phyloP scores from a whole-genome alignment of 495 filamentous ascomycete genomes.

The Talaromyces adpressus region DNA sequence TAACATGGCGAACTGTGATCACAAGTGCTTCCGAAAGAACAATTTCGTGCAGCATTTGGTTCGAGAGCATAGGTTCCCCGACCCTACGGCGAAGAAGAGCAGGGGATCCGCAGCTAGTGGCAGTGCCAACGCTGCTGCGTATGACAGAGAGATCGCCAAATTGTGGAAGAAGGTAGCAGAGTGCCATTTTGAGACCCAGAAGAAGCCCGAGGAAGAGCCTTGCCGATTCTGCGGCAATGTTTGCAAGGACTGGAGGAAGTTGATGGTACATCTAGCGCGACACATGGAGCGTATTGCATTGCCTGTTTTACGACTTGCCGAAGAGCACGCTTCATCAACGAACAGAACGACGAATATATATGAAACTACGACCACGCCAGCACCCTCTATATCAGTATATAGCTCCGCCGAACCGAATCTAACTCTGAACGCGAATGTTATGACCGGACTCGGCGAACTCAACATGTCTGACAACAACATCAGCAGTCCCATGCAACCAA shows the following conservation, averaged over 20 bases:
- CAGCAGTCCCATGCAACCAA: background rate
- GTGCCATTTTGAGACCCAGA: constrained; percentile 65
- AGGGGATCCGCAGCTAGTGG: constrained; percentile 23
- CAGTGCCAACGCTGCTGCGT: constrained; percentile 41
- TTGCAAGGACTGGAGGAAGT: constrained; percentile 85
- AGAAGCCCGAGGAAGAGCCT: constrained; percentile 65
- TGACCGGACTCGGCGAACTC: background rate
- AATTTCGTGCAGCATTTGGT: constrained; percentile 95
- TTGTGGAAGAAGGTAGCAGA: constrained; percentile 74
- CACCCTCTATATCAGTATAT: constrained; percentile 2
- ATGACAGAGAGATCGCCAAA: constrained; percentile 45
- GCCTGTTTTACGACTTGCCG: constrained; percentile 70
- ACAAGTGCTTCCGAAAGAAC: constrained; percentile 84
- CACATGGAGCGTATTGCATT: constrained; percentile 95
- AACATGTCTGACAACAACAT: background rate
- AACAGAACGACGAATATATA: constrained; percentile 5
- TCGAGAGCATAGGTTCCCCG: constrained; percentile 82
- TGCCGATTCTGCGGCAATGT: constrained; percentile 86
- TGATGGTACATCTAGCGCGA: constrained; percentile 89
- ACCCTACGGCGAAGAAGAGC: constrained; percentile 54
- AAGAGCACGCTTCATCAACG: constrained; percentile 21
- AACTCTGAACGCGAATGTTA: background rate
- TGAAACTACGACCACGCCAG: background rate
- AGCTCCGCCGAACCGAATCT: background rate
- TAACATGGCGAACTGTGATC: constrained; percentile 69